A percentile compares a stretch with the other conserved stretches of the same genome.
Conservation (phyloP, 306 rosid species). For the Inga laurina region DNA sequence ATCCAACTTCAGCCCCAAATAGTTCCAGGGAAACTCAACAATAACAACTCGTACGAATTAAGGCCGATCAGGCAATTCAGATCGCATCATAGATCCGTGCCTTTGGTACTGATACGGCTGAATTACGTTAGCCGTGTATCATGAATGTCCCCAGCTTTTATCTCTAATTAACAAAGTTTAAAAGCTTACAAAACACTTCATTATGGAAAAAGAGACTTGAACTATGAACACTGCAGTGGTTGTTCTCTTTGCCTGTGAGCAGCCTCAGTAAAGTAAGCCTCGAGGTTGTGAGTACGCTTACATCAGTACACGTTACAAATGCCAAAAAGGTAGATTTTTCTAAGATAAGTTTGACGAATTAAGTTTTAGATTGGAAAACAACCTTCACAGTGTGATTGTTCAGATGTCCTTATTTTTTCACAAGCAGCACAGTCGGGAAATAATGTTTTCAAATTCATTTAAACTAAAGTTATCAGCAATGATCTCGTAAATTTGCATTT, state of each 20-base stretch:
- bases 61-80: neutral
- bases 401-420: neutral
- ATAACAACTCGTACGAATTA: too few relatives aligned
- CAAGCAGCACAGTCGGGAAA: neutral
- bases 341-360: neutral
- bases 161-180: neutral
- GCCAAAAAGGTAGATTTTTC: neutral
- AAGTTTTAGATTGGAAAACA: neutral
- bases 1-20: neutral
- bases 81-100: neutral
- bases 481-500: constrained; percentile 20
- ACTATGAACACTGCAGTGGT: neutral
- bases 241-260: constrained; percentile 4
- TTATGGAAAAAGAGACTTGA: neutral
- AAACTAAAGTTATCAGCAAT: constrained; percentile 2
- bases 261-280: neutral
- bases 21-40: neutral
- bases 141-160: neutral
- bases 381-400: neutral
- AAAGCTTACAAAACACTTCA: constrained; percentile 14
- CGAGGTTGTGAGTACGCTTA: neutral
- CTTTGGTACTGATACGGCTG: neutral
- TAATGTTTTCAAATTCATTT: constrained; percentile 1
- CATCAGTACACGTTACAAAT: neutral
- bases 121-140: neutral